Percentiles rank a stretch among this genome's conserved stretches.
Conservation (phyloP, 306 rosid genomes). For the Styphnolobium japonicum region DNA sequence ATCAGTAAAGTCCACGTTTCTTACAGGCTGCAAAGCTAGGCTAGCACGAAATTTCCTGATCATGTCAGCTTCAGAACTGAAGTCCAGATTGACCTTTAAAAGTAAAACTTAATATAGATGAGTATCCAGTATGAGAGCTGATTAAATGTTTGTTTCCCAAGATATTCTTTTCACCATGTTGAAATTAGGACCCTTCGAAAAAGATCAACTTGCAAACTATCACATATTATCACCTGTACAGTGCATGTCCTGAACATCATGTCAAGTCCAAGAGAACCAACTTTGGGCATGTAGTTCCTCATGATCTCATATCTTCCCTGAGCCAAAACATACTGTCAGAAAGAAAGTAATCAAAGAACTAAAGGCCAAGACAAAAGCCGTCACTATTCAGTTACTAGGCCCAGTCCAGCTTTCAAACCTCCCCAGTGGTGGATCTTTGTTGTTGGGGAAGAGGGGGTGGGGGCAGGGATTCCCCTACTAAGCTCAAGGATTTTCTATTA, state of each 20-base stretch:
- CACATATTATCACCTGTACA: conserved; percentile 72
- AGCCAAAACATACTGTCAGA: conserved; percentile 41
- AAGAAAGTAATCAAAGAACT: conserved; percentile 20
- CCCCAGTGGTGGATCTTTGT: too few relatives aligned
- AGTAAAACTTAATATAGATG: conserved; percentile 18
- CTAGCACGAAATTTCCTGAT: conserved; percentile 92
- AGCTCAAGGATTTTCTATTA: too few relatives aligned
- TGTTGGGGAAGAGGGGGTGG: too few relatives aligned
- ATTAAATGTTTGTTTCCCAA: not conserved
- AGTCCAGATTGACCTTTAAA: conserved; percentile 91
- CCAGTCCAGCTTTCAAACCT: not conserved
- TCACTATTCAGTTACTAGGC: conserved; percentile 11
- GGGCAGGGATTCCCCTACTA: too few relatives aligned
- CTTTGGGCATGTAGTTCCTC: conserved; percentile 96
- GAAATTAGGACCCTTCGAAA: conserved; percentile 3
- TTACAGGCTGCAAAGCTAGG: conserved; percentile 96
- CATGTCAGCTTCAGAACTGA: conserved; percentile 94
- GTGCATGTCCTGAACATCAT: conserved; percentile 99
- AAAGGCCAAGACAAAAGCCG: conserved; percentile 5
- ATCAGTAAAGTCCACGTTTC: conserved; percentile 30
- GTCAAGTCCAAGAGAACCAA: conserved; percentile 95
- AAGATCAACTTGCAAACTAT: conserved; percentile 8
- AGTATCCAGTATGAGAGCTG: conserved; percentile 13
- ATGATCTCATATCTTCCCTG: conserved; percentile 95
- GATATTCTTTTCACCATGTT: conserved; percentile 20